A percentile compares a stretch with the other conserved stretches of the same genome.
Conservation (phyloP, 768 basidiomycete genomes). For the Macrolepiota dolichaula region DNA sequence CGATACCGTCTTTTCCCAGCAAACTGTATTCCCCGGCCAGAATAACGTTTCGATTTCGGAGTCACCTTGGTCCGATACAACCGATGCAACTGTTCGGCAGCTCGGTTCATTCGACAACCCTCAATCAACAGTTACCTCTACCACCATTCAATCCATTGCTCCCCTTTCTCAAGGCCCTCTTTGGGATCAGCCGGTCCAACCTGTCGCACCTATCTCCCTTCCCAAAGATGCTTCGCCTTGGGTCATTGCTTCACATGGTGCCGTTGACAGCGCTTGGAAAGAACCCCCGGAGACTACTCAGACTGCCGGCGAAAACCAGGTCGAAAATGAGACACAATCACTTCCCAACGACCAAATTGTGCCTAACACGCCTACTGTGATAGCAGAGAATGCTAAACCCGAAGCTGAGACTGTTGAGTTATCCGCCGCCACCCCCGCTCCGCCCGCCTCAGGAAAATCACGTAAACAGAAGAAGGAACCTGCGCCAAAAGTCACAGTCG, state of each 20-base stretch:
- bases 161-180: slow-evolving; percentile 27
- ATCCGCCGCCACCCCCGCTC: slow-evolving; percentile 6
- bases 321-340: background rate
- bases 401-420: slow-evolving; percentile 4
- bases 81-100: slow-evolving; percentile 26
- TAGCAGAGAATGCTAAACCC: slow-evolving; percentile 8
- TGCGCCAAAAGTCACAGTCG: background rate
- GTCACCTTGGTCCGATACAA: slow-evolving; percentile 32
- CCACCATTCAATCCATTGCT: slow-evolving; percentile 20
- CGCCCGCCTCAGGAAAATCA: slow-evolving; percentile 10
- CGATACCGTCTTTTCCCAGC: background rate
- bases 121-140: slow-evolving; percentile 40
- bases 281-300: slow-evolving; percentile 11
- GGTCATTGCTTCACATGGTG: slow-evolving; percentile 45
- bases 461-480: slow-evolving; percentile 10
- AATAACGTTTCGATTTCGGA: slow-evolving; percentile 16
- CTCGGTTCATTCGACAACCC: slow-evolving; percentile 39
- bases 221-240: slow-evolving; percentile 51
- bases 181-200: slow-evolving; percentile 31
- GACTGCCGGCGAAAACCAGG: background rate
- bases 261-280: slow-evolving; percentile 46
- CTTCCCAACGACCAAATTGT: slow-evolving; percentile 16
- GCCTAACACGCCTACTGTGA: slow-evolving; percentile 13
- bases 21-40: background rate
- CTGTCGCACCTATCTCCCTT: slow-evolving; percentile 23